phyloP scores from a whole-genome alignment of 2,329 filamentous ascomycete genomes.

The Aspergillus sp. region DNA sequence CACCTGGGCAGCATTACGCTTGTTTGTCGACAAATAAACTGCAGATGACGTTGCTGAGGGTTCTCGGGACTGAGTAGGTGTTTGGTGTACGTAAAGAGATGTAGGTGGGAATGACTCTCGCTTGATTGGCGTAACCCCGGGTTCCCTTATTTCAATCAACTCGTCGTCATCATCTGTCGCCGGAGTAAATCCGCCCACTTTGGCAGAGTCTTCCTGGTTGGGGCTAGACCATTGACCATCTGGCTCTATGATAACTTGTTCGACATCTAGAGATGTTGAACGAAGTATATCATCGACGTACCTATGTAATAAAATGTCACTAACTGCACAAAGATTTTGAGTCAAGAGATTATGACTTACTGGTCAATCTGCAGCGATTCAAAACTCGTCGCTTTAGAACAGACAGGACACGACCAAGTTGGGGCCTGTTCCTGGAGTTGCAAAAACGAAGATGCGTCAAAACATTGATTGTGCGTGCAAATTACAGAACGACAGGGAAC shows the following conservation, averaged over 20 bases:
- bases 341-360: constrained; percentile 52
- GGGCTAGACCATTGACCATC: constrained; percentile 72
- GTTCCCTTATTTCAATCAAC: constrained; percentile 53
- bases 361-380: constrained; percentile 84
- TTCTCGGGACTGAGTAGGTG: constrained; percentile 41
- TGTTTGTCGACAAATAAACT: constrained; percentile 41
- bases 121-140: constrained; percentile 40
- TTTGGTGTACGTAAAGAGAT: constrained; percentile 32
- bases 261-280: constrained; percentile 68
- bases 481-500: constrained; percentile 76
- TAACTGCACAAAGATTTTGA: background rate
- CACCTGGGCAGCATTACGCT: constrained; percentile 51
- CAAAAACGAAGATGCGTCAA: constrained; percentile 88
- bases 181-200: constrained; percentile 41
- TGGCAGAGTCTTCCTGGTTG: constrained; percentile 45
- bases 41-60: constrained; percentile 43
- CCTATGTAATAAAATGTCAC: constrained; percentile 44
- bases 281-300: constrained; percentile 86
- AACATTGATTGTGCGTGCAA: constrained; percentile 91
- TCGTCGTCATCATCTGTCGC: constrained; percentile 52
- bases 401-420: constrained; percentile 95
- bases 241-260: constrained; percentile 89
- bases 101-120: constrained; percentile 31
- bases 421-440: constrained; percentile 94
- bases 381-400: constrained; percentile 79